Base-by-base conservation (phyloP, 306 rosid genomes). In the Vigna mungo region DNA sequence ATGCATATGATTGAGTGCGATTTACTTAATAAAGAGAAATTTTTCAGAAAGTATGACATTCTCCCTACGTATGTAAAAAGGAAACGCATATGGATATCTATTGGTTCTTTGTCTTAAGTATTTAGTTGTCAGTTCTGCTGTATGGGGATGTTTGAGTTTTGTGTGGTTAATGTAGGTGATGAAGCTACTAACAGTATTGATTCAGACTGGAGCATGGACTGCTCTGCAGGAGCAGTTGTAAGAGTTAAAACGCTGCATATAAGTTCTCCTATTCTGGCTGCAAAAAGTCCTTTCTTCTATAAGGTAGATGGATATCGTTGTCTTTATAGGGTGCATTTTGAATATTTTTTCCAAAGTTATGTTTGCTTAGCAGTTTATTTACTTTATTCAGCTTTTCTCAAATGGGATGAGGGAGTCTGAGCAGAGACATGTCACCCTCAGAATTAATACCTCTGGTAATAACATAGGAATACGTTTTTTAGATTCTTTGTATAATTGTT, bases 381-480 rank as follows among this genome's bases (percentile, higher is more conserved):
- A 20, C 62, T 30, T 70, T 44, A 17, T 67, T 36, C 85, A 96
- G 99, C 89, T 96, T 62, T 96, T 96, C 81, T 96, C 99, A 9
- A 96, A 93, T 72, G 98, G 98, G 75, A 96, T 93, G 98, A 96
- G 88, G 84, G 98, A 96, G 82, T 96, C 99, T 25, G 99, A 93
- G 75, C 92, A 91, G 55, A 87, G 99, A 74, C 96, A 89, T 68
- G 96, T 93, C 71, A 91, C 94, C 68, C 83, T 96, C 71, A 89
- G 96, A 66, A 90, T 96, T 68, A 91, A 83, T 81, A 97, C 97
- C 41, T 91, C 98, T 17, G 99, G 99, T 93, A 85, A 46, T 46
- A 61, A 68, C 61, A 72, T 74, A 62, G 37, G 17, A 16, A 51
- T 55, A 8, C 62, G 17, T 41, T 1, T 74, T 79, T 37, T 21